Percentiles rank a stretch among this genome's conserved stretches.
Evolutionary conservation across 2,329 filamentous ascomycete species (phyloP).

Genomic region (Nemania abortiva): DNA sequence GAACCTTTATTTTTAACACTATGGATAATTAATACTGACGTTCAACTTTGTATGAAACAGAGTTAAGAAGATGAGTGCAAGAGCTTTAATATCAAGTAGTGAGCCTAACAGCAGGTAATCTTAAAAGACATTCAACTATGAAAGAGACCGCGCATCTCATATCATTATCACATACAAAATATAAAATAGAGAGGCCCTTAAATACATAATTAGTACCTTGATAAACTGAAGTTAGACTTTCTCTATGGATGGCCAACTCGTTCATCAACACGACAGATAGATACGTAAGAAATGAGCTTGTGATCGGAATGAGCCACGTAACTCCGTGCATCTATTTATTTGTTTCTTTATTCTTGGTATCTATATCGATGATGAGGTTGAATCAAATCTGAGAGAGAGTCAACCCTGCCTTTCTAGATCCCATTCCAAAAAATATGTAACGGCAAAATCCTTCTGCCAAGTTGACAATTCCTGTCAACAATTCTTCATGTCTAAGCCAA

Average conservation of each 20-base stretch:
- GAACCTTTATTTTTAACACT: too few relatives aligned
- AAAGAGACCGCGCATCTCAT: too few relatives aligned
- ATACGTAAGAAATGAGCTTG: background rate
- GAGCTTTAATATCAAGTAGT: too few relatives aligned
- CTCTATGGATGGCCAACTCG: background rate
- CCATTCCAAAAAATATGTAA: background rate
- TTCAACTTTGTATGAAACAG: too few relatives aligned
- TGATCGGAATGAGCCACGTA: background rate
- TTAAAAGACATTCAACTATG: too few relatives aligned
- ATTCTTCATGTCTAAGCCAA: background rate
- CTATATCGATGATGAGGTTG: background rate
- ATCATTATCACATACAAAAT: too few relatives aligned
- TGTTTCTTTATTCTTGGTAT: background rate
- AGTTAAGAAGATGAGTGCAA: too few relatives aligned
- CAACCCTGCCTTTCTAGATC: background rate
- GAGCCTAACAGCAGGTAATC: too few relatives aligned
- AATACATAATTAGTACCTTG: too few relatives aligned
- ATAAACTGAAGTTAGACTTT: too few relatives aligned
- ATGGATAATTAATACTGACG: too few relatives aligned
- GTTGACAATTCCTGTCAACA: background rate
- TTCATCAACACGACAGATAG: background rate
- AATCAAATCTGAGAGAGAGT: background rate
- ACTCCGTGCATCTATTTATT: background rate
- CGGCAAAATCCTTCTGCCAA: background rate
- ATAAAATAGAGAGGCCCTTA: too few relatives aligned